These are phyloP conservation scores for Glycine latifolia DNA, from an alignment of 306 rosid genomes.

Conservation along the genomic window DNA sequence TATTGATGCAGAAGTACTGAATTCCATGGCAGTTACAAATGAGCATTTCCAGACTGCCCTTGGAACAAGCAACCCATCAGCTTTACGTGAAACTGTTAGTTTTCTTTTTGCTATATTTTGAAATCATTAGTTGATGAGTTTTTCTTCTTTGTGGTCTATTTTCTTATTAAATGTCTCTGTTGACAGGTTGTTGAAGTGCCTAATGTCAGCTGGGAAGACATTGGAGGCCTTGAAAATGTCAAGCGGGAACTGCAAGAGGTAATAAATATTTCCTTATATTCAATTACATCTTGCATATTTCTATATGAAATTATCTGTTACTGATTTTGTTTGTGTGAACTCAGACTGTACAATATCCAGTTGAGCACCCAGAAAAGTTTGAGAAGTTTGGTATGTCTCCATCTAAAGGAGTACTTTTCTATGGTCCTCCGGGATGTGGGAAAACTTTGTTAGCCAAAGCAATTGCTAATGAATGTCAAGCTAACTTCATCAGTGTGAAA, in stretches of 20 bases:
- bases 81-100: slow-evolving; percentile 74
- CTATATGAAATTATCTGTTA: not conserved
- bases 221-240: slow-evolving; percentile 73
- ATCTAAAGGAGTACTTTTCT: slow-evolving; percentile 69
- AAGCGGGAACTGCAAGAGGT: slow-evolving; percentile 72
- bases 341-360: slow-evolving; percentile 72
- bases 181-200: slow-evolving; percentile 68
- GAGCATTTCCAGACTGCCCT: slow-evolving; percentile 81
- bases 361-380: slow-evolving; percentile 67
- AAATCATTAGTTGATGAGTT: not conserved
- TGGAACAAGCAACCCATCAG: slow-evolving; percentile 78
- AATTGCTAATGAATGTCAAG: slow-evolving; percentile 68
- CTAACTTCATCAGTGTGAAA: slow-evolving; percentile 66
- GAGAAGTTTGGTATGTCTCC: slow-evolving; percentile 75
- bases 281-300: slow-evolving; percentile 12
- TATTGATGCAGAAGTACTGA: slow-evolving; percentile 71
- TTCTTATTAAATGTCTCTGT: slow-evolving; percentile 32
- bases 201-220: slow-evolving; percentile 65
- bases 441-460: slow-evolving; percentile 70
- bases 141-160: not conserved
- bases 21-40: slow-evolving; percentile 70
- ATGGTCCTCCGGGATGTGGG: slow-evolving; percentile 73
- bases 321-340: slow-evolving; percentile 31
- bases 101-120: not conserved
- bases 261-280: slow-evolving; percentile 10